phyloP scores from a whole-genome alignment of 345 rosid genomes.

The Bruguiera sexangula region DNA sequence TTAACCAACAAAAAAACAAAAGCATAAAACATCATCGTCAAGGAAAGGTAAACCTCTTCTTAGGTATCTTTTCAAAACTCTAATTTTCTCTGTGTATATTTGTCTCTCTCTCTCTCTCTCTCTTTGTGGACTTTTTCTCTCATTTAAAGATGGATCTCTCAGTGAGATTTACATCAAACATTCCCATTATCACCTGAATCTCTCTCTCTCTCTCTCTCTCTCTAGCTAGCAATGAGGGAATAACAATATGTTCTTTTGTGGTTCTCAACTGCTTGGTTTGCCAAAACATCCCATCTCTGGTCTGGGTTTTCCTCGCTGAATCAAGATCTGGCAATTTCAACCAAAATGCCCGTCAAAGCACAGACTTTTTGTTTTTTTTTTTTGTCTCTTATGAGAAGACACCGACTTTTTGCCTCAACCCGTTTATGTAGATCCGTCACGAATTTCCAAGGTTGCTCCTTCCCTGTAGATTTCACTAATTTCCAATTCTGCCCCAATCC shows the following conservation, averaged over 20 bases:
- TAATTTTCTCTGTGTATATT: no score
- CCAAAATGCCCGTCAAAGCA: constrained; percentile 8
- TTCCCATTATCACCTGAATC: not conserved
- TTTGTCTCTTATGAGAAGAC: not conserved
- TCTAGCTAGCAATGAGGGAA: not conserved
- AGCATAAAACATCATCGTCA: no score
- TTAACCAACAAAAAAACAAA: no score
- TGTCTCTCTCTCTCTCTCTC: not conserved
- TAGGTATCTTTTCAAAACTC: no score
- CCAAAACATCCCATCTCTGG: constrained; percentile 7
- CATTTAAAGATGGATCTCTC: not conserved
- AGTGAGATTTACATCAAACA: not conserved
- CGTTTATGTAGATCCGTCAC: constrained; percentile 32
- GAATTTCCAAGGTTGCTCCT: constrained; percentile 21
- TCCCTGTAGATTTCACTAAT: constrained; percentile 5
- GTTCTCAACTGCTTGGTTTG: not conserved
- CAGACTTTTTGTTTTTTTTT: not conserved
- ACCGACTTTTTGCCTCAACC: constrained; percentile 3
- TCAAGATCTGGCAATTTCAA: constrained; percentile 9
- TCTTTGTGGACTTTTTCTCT: not conserved
- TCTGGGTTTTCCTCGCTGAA: not conserved
- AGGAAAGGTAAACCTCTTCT: no score
- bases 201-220: not conserved
- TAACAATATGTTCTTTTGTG: not conserved
- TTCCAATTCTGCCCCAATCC: constrained; percentile 12